Evolutionary conservation across 257 asterid species (phyloP).

Genomic region (Nicotiana knightiana): DNA sequence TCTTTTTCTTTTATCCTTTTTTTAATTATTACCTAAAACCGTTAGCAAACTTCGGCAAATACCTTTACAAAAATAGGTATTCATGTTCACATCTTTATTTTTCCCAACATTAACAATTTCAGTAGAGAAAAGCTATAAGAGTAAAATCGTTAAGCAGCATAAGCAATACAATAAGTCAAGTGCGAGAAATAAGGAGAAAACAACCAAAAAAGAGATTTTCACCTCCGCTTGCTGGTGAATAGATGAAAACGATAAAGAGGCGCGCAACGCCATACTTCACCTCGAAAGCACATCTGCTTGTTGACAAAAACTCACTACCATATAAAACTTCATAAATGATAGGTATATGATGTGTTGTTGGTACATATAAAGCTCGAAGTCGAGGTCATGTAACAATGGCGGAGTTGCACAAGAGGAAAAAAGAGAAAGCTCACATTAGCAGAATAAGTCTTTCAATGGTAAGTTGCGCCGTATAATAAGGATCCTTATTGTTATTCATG

Average conservation of each 20-base stretch:
- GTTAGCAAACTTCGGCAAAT: neutral
- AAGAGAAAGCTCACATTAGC: neutral
- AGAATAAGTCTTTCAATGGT: neutral
- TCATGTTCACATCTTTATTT: no score
- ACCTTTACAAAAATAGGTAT: neutral
- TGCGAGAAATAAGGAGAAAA: neutral
- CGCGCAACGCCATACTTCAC: constrained; percentile 42
- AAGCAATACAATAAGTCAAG: neutral
- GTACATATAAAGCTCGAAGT: neutral
- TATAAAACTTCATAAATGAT: neutral
- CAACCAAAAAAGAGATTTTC: neutral
- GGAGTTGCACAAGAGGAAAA: neutral
- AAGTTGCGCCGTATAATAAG: neutral
- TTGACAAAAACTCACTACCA: neutral
- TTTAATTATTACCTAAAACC: neutral
- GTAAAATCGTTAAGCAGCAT: neutral
- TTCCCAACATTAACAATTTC: neutral
- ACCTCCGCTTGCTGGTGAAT: constrained; percentile 36
- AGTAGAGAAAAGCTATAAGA: neutral
- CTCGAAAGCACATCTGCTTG: constrained; percentile 18
- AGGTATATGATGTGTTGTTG: neutral
- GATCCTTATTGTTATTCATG: neutral
- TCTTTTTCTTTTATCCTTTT: no score
- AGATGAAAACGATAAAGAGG: constrained; percentile 15
- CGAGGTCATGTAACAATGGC: neutral